These are phyloP conservation scores for Lepidium didymum DNA, from an alignment of 345 rosid genomes.

Conservation along the genomic window DNA sequence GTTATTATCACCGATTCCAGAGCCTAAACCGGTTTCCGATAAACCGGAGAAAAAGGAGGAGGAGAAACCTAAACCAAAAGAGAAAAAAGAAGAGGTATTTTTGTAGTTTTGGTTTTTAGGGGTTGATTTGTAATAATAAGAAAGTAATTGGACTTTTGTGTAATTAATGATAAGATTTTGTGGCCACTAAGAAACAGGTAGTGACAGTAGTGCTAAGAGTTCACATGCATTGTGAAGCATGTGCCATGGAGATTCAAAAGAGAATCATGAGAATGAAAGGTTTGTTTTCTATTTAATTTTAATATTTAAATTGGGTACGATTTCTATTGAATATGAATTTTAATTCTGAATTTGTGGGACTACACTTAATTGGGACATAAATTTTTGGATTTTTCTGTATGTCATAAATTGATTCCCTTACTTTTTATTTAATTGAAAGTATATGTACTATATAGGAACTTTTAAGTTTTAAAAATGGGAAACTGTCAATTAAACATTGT, in stretches of 20 bases:
- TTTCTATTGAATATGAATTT: slow-evolving; percentile 12
- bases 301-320: slow-evolving; percentile 16
- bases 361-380: slow-evolving; percentile 15
- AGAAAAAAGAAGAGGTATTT: slow-evolving; percentile 71
- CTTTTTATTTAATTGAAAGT: background rate
- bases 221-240: slow-evolving; percentile 96
- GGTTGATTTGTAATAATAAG: background rate
- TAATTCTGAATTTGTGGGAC: slow-evolving; percentile 16
- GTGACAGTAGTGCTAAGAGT: slow-evolving; percentile 64
- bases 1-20: slow-evolving; percentile 83
- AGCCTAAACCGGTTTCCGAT: slow-evolving; percentile 51
- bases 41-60: slow-evolving; percentile 51
- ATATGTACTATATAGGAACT: slow-evolving; percentile 19
- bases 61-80: slow-evolving; percentile 49
- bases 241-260: slow-evolving; percentile 81
- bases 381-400: slow-evolving; percentile 20
- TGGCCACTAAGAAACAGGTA: slow-evolving; percentile 35
- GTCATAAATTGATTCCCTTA: slow-evolving; percentile 17
- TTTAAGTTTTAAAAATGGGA: no score
- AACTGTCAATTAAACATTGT: no score
- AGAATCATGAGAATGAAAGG: slow-evolving; percentile 88
- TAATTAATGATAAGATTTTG: slow-evolving; percentile 5
- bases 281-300: slow-evolving; percentile 6
- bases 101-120: background rate
- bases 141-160: background rate